Conservation (phyloP, 1,139 yeast genomes). For the Suhomyces anneliseae region DNA sequence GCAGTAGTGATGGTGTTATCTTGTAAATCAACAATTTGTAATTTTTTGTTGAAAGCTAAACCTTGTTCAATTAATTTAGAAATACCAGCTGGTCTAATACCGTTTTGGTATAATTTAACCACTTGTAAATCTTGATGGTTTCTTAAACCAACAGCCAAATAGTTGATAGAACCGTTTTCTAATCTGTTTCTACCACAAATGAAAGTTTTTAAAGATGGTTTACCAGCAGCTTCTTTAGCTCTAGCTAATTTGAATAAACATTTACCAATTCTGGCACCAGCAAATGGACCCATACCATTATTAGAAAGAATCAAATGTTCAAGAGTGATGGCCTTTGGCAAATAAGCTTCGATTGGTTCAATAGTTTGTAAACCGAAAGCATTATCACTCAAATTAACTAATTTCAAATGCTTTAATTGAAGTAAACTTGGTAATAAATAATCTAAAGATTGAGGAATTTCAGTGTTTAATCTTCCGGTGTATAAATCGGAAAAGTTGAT, state of each 20-base stretch:
- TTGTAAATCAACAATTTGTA: conserved; percentile 80
- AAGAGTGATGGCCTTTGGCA: conserved; percentile 73
- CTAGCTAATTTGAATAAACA: conserved; percentile 74
- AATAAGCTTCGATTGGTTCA: conserved; percentile 78
- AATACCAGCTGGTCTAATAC: conserved; percentile 93
- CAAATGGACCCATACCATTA: conserved; percentile 97
- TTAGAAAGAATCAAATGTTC: conserved; percentile 87
- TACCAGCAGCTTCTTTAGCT: conserved; percentile 51
- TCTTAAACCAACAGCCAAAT: conserved; percentile 72
- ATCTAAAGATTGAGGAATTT: conserved; percentile 82
- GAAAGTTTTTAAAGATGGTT: conserved; percentile 67
- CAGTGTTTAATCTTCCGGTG: conserved; percentile 92
- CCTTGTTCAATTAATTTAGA: conserved; percentile 74
- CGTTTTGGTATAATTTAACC: conserved; percentile 87
- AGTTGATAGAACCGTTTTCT: conserved; percentile 88
- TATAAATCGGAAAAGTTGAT: conserved; percentile 88
- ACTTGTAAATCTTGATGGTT: conserved; percentile 73
- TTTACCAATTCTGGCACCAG: conserved; percentile 90
- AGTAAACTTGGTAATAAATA: conserved; percentile 72
- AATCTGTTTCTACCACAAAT: conserved; percentile 95
- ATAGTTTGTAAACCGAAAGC: conserved; percentile 96
- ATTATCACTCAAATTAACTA: conserved; percentile 86
- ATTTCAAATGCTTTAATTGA: conserved; percentile 63
- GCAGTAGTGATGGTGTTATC: conserved; percentile 89
- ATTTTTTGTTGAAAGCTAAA: conserved; percentile 55